Evolutionary conservation across 116 monocot species (phyloP).

Genomic region (Thalassia testudinum): DNA sequence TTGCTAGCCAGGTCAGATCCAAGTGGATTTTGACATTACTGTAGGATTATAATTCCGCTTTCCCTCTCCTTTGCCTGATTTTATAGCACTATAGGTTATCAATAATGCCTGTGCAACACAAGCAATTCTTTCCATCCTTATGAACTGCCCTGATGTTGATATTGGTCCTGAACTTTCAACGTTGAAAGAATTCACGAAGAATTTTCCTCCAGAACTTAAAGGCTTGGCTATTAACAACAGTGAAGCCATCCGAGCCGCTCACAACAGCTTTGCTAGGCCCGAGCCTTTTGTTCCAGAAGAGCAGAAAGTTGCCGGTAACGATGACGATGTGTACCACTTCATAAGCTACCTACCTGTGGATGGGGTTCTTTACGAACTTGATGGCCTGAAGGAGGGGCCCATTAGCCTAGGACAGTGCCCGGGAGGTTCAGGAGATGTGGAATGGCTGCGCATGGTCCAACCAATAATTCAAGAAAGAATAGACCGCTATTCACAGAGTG

Average conservation of each 20-base stretch:
- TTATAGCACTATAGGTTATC: slow-evolving; percentile 42
- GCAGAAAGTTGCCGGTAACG: slow-evolving; percentile 50
- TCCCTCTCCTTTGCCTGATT: too few relatives aligned
- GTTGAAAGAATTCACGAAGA: slow-evolving; percentile 84
- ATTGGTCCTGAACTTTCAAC: slow-evolving; percentile 77
- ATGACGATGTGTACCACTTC: slow-evolving; percentile 96
- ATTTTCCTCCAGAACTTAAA: slow-evolving; percentile 86
- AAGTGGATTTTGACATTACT: not conserved
- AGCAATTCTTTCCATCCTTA: slow-evolving; percentile 88
- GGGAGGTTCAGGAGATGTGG: slow-evolving; percentile 43
- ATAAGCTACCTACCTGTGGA: slow-evolving; percentile 91
- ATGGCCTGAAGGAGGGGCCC: slow-evolving; percentile 94
- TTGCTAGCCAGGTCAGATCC: slow-evolving; percentile 67
- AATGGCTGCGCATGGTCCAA: slow-evolving; percentile 80
- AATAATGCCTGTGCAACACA: slow-evolving; percentile 98
- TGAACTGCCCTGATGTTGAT: slow-evolving; percentile 75
- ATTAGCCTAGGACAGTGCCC: slow-evolving; percentile 71
- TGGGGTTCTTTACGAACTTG: slow-evolving; percentile 88
- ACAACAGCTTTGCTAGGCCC: slow-evolving; percentile 96
- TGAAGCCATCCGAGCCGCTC: slow-evolving; percentile 87
- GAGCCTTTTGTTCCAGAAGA: slow-evolving; percentile 90
- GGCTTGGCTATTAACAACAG: slow-evolving; percentile 92
- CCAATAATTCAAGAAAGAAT: slow-evolving; percentile 92
- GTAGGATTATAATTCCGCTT: too few relatives aligned
- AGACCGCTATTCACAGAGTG: slow-evolving; percentile 73